Evolutionary conservation across 306 rosid species (phyloP).

Genomic region (Rubus idaeus): DNA sequence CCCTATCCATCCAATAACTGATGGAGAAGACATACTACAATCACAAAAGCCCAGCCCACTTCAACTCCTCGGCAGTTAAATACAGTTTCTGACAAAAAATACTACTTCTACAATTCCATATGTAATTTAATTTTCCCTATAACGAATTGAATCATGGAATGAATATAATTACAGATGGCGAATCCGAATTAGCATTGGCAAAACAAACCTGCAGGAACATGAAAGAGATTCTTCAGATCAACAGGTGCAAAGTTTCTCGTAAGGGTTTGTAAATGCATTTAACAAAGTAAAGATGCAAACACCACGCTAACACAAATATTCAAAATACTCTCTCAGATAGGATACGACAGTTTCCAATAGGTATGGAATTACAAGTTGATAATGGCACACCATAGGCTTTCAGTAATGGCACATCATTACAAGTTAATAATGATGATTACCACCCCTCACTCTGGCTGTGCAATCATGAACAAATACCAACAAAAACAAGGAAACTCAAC

Average conservation of each 20-base stretch:
- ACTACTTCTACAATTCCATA: conserved; percentile 31
- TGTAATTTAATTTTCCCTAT: conserved; percentile 28
- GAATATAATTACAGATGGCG: conserved; percentile 62
- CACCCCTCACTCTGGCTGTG: conserved; percentile 44
- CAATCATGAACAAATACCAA: conserved; percentile 43
- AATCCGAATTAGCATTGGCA: conserved; percentile 65
- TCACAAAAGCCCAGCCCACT: conserved; percentile 27
- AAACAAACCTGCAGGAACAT: conserved; percentile 81
- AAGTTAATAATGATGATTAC: background rate
- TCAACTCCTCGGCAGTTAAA: conserved; percentile 30
- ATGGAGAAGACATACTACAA: background rate
- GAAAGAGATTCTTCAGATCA: conserved; percentile 73
- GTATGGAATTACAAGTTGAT: conserved; percentile 38
- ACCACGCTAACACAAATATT: conserved; percentile 3
- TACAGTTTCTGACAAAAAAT: conserved; percentile 26
- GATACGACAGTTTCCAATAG: conserved; percentile 30
- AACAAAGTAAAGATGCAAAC: conserved; percentile 23
- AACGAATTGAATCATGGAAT: conserved; percentile 44
- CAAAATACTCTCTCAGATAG: background rate
- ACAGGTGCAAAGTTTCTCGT: conserved; percentile 39
- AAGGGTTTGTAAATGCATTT: conserved; percentile 33
- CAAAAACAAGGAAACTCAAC: conserved; percentile 49
- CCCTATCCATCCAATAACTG: background rate
- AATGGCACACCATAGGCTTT: conserved; percentile 31
- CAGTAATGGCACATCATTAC: conserved; percentile 22